These are phyloP conservation scores for Aspergillus leporis DNA, from an alignment of 495 filamentous ascomycete species.

Conservation along the genomic window DNA sequence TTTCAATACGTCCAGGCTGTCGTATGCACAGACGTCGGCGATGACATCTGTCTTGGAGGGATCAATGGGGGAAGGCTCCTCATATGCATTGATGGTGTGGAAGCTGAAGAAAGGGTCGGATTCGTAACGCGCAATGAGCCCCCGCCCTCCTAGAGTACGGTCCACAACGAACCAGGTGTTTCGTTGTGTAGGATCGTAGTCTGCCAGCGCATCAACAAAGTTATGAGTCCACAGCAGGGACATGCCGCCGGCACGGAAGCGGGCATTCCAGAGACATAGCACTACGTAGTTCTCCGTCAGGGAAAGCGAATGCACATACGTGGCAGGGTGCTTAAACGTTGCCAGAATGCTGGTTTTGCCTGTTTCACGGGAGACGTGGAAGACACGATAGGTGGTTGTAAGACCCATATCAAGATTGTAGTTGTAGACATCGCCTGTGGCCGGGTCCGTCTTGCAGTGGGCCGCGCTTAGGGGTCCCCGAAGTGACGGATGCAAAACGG, in stretches of 20 bases:
- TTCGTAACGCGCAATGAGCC: not conserved
- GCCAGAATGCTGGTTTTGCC: not conserved
- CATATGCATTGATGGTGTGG: not conserved
- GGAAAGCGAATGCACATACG: not conserved
- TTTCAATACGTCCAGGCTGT: not conserved
- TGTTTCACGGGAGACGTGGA: not conserved
- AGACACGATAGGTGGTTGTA: not conserved
- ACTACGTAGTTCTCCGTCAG: not conserved
- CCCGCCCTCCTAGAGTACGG: not conserved
- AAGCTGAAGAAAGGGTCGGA: not conserved
- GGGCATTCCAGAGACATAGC: not conserved
- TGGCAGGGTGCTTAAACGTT: not conserved
- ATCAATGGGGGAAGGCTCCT: not conserved
- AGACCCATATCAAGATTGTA: not conserved
- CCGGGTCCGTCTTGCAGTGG: not conserved
- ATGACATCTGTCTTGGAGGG: not conserved
- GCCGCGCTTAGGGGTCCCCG: not conserved
- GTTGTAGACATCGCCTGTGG: not conserved
- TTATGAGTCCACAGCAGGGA: not conserved
- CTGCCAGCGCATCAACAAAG: not conserved
- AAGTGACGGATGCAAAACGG: not conserved
- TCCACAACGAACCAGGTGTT: not conserved
- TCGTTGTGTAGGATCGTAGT: not conserved
- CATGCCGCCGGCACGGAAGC: not conserved
- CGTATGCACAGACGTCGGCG: not conserved